phyloP scores from a whole-genome alignment of 2,329 filamentous ascomycete species.

The Hymenoscyphus albidus region DNA sequence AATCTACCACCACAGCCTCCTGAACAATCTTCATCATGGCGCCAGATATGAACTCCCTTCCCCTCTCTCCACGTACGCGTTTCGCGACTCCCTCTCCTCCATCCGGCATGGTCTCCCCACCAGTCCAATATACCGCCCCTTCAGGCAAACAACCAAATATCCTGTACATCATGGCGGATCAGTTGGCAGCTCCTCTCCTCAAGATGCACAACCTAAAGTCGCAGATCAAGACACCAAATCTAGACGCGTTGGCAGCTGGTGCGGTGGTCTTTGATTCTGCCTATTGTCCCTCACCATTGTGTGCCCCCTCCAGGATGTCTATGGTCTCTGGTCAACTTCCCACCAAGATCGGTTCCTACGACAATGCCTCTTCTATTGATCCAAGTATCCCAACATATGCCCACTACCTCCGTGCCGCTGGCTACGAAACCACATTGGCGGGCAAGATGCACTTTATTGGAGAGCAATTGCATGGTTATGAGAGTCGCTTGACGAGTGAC shows the following conservation, averaged over 20 bases:
- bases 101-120: constrained; percentile 25
- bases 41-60: constrained; percentile 70
- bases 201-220: constrained; percentile 89
- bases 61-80: constrained; percentile 45
- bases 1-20: background rate
- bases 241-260: constrained; percentile 75
- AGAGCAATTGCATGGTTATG: constrained; percentile 91
- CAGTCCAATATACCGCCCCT: constrained; percentile 11
- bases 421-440: constrained; percentile 85
- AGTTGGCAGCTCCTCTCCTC: constrained; percentile 83
- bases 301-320: constrained; percentile 87
- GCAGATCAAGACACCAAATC: constrained; percentile 86
- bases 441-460: constrained; percentile 98
- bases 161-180: constrained; percentile 94
- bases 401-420: constrained; percentile 79
- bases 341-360: constrained; percentile 86
- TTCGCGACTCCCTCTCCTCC: constrained; percentile 24
- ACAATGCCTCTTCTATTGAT: constrained; percentile 81
- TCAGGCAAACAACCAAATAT: constrained; percentile 60
- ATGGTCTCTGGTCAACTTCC: constrained; percentile 91
- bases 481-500: constrained; percentile 87
- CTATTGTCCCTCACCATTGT: constrained; percentile 91
- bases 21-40: constrained; percentile 48
- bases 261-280: constrained; percentile 91
- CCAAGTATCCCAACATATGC: constrained; percentile 88